These are phyloP conservation scores for Exophiala spinifera DNA, from an alignment of 2,329 filamentous ascomycete species.

Conservation along the genomic window DNA sequence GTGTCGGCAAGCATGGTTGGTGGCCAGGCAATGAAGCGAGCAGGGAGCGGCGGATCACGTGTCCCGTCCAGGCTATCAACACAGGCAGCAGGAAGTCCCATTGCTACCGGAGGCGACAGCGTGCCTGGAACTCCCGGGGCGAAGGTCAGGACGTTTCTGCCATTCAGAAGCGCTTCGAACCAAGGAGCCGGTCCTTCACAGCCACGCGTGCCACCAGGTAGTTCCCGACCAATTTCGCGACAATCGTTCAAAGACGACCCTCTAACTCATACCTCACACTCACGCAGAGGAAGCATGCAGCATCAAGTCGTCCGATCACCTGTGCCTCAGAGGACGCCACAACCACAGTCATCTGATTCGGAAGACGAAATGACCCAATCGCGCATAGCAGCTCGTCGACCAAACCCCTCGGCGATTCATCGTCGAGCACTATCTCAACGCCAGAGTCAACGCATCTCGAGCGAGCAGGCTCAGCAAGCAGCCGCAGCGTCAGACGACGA, in stretches of 20 bases:
- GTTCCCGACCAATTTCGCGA: conserved; percentile 24
- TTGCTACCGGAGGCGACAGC: conserved; percentile 15
- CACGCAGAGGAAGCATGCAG: conserved; percentile 27
- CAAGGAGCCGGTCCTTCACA: conserved; percentile 1
- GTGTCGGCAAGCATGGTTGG: conserved; percentile 42
- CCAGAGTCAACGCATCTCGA: conserved; percentile 10
- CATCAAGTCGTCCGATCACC: conserved; percentile 26
- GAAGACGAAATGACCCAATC: conserved; percentile 29
- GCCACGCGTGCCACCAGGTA: conserved; percentile 11
- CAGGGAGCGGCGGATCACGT: conserved; percentile 36
- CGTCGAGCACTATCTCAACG: conserved; percentile 21
- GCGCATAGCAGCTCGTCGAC: conserved; percentile 22
- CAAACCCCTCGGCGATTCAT: conserved; percentile 24
- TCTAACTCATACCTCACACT: conserved; percentile 12
- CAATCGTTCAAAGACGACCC: conserved; percentile 26
- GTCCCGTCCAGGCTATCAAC: conserved; percentile 39
- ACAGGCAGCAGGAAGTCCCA: conserved; percentile 23
- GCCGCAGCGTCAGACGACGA: conserved; percentile 26
- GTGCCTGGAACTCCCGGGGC: conserved; percentile 24
- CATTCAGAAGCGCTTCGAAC: conserved; percentile 17
- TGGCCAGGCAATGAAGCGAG: conserved; percentile 36
- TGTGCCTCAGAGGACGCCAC: conserved; percentile 14
- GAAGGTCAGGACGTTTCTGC: conserved; percentile 25
- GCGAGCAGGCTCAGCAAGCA: conserved; percentile 32
- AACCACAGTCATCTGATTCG: conserved; percentile 24